A percentile compares a stretch with the other conserved stretches of the same genome.
These are phyloP conservation scores for Anacardium occidentale DNA, from an alignment of 345 rosid species.

Conservation along the genomic window DNA sequence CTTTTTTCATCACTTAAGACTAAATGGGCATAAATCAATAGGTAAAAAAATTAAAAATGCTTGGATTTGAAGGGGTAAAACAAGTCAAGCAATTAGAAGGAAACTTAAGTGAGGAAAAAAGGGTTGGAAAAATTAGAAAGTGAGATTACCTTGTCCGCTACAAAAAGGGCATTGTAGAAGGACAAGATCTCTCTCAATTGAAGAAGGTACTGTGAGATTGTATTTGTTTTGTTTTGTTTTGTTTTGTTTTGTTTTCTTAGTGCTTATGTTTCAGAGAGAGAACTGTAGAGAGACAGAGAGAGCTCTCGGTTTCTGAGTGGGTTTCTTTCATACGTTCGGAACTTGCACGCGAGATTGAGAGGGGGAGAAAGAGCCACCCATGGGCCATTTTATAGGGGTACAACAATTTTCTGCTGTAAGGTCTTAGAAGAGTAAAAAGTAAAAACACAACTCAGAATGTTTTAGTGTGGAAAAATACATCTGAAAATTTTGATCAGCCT, in stretches of 20 bases:
- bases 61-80: conserved; percentile 19
- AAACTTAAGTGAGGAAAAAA: not conserved
- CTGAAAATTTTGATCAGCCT: too few relatives aligned
- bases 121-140: not conserved
- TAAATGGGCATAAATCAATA: conserved; percentile 45
- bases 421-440: too few relatives aligned
- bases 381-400: too few relatives aligned
- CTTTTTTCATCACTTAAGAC: conserved; percentile 16
- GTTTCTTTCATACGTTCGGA: conserved; percentile 23
- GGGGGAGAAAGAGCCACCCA: too few relatives aligned
- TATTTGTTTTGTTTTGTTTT: not conserved
- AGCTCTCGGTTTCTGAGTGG: not conserved
- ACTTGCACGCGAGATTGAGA: conserved; percentile 28
- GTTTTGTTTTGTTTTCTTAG: not conserved
- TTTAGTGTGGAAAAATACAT: too few relatives aligned
- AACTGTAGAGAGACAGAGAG: not conserved
- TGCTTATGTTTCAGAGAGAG: not conserved
- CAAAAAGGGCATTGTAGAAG: conserved; percentile 39
- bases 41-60: conserved; percentile 3
- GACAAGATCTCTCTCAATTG: conserved; percentile 29
- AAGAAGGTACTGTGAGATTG: not conserved
- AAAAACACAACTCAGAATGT: too few relatives aligned
- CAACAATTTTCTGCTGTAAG: too few relatives aligned
- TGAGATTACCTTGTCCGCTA: conserved; percentile 44
- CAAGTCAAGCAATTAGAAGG: not conserved